A percentile compares a stretch with the other conserved stretches of the same genome.
phyloP scores from a whole-genome alignment of 495 filamentous ascomycete species.

The Aspergillus cavernicola region DNA sequence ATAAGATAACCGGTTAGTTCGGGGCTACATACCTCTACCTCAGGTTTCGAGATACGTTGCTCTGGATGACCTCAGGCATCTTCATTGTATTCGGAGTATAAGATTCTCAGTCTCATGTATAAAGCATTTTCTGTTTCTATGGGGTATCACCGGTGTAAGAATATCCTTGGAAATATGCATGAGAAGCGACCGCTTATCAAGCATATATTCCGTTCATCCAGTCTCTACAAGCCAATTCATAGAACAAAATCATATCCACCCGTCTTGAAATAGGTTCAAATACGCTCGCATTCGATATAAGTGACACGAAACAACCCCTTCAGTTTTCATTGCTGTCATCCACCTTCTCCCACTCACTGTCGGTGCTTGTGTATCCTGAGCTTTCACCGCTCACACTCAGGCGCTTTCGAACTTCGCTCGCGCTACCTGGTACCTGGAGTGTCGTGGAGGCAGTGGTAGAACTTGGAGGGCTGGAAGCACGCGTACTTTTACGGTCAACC shows the following conservation, averaged over 20 bases:
- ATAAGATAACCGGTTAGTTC: too few species aligned
- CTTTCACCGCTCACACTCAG: conserved; percentile 40
- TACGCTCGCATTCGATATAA: background rate
- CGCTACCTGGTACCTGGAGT: conserved; percentile 29
- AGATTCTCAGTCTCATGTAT: background rate
- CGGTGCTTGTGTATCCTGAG: conserved; percentile 51
- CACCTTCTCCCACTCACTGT: conserved; percentile 57
- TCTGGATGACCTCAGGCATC: too few species aligned
- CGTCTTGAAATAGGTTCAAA: background rate
- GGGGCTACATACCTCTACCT: too few species aligned
- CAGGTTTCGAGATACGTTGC: too few species aligned
- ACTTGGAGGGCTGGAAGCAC: conserved; percentile 19
- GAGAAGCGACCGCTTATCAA: background rate
- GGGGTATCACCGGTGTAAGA: conserved; percentile 9
- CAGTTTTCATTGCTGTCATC: conserved; percentile 34
- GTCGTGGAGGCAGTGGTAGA: conserved; percentile 21
- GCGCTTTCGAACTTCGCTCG: conserved; percentile 36
- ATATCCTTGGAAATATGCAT: too few species aligned
- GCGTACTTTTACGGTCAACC: conserved; percentile 15
- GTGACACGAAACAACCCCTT: background rate
- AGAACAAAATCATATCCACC: background rate
- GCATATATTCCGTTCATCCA: background rate
- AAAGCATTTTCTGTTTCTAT: conserved; percentile 10
- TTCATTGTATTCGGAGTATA: background rate
- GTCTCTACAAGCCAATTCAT: background rate